Base-by-base conservation (phyloP, 2,329 filamentous ascomycete genomes). In the Westerdykella sp. region DNA sequence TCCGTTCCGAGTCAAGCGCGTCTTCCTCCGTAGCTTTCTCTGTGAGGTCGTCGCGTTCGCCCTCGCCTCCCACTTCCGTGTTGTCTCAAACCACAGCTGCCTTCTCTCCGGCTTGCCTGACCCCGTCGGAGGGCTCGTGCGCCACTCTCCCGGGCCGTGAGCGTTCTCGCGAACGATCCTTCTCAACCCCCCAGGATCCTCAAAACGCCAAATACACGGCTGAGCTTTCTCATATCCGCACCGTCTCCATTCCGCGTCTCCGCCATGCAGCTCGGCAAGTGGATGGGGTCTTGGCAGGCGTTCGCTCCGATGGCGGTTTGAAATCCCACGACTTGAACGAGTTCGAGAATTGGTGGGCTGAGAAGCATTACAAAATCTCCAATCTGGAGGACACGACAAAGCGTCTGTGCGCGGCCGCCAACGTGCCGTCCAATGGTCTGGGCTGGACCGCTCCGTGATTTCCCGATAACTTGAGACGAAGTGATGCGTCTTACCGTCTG, bases 161-260 rank as follows among this genome's bases (percentile, higher is more conserved):
- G 36, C 46, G 45, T 18, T 45, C 55, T n/a, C 57, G 60, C 37
- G 55, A 63, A 16, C 54, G 55, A 16, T 64, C 61, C 39, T 63
- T 62, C 54, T 59, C 59, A 11, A 60, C 53, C 10, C 65, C 64
- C 6, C 55, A 60, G 14, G 57, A 67, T 42, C 59, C 62, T n/a
- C 56, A 59, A 42, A 54, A 60, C 32, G 53, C 58, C 34, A 62
- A 65, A 45, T 65, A 62, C 37, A 50, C 50, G n/a, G 55, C 56
- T 3, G 63, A 68, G 53, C 53, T 68, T 30, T 63, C 62, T 14
- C 62, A 70, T 37, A 49, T 73, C 32, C 66, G 66, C 44, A 60
- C 61, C 28, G 62, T 66, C 42, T 59, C 65, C n/a, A 54, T 73
- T 25, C 62, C 68, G 3, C 69, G 70, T 41, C 65, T 75, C 43